Base-by-base conservation (phyloP, 345 rosid genomes). In the Luvunga scandens region DNA sequence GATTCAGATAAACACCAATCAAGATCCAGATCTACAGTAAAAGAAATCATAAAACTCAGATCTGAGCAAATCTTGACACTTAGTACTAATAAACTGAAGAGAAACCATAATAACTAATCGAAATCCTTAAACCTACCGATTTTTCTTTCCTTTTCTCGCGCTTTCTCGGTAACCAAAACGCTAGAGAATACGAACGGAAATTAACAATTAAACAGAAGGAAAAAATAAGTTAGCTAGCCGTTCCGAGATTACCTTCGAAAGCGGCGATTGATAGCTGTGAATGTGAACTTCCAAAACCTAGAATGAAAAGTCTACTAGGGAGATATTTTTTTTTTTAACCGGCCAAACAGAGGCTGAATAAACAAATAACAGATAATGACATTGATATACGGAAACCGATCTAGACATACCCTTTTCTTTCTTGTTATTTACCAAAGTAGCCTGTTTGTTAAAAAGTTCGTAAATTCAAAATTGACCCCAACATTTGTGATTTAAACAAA, bases 231-330 rank as follows among this genome's bases (percentile, higher is more conserved):
- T 30, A 19, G 45, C 27, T 48, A 31, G 62, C 39, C 16, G n/a
- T 13, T 22, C n/a, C 33, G n/a, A 19, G 4, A 10, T 70, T 75
- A 75, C 83, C 72, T 62, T 25, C 6, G 22, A 9, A 53, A 13
- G 72, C 72, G 66, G 83, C 76, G 68, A 30, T 75, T 59, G 36
- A 42, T 38, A 34, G 65, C 62, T 7, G 27, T 5, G 36, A 42
- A 45, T 53, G 67, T 45, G 62, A 72, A 22, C 45, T 71, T 64
- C 50, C 60, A 75, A 75, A 66, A 80, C 83, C 83, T 78, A 75
- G 67, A 38, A 31, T 33, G 59, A 6, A 4, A 19, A 59, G 73
- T 18, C 66, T 55, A 21, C 25, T 7, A 2, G 70, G 14, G 71
- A 75, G 66, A 67, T 61, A 61, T 78, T 76, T 16, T 31, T 76